phyloP scores from a whole-genome alignment of 441 rosid species.

The Populus tomentosa region DNA sequence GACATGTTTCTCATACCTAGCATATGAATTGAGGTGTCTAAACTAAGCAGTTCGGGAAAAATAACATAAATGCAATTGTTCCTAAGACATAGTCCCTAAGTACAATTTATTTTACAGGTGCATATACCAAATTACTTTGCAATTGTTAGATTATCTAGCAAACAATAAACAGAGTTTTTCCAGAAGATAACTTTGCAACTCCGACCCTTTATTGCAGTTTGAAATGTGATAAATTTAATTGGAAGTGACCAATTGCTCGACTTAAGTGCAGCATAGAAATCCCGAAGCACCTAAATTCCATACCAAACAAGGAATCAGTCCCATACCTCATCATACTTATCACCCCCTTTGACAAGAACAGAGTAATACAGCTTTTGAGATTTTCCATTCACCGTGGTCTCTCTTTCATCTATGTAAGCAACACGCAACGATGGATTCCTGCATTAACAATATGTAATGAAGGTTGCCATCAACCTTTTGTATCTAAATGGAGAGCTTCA shows the following conservation, averaged over 20 bases:
- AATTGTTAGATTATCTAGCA: not conserved
- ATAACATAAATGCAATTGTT: not conserved
- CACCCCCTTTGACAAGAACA: slow-evolving; percentile 90
- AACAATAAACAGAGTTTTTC: not conserved
- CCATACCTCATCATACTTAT: slow-evolving; percentile 73
- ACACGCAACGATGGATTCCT: slow-evolving; percentile 90
- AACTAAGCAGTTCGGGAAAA: not conserved
- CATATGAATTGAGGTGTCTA: not conserved
- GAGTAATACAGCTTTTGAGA: slow-evolving; percentile 62
- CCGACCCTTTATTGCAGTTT: not conserved
- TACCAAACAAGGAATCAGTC: slow-evolving; percentile 8
- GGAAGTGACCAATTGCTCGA: not conserved
- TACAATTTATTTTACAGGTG: not conserved
- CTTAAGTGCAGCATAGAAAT: not conserved
- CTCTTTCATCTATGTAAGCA: slow-evolving; percentile 88
- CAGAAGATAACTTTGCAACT: not conserved
- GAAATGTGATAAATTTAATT: not conserved
- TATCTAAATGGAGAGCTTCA: slow-evolving; percentile 17
- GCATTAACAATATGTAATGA: slow-evolving; percentile 17
- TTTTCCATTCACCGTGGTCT: slow-evolving; percentile 53
- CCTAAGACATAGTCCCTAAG: not conserved
- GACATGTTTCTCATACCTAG: not conserved
- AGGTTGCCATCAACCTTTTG: slow-evolving; percentile 14
- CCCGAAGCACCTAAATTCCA: slow-evolving; percentile 2
- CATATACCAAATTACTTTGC: not conserved